Base-by-base conservation (phyloP, 2,329 filamentous ascomycete species). In the Alternaria arbusti region DNA sequence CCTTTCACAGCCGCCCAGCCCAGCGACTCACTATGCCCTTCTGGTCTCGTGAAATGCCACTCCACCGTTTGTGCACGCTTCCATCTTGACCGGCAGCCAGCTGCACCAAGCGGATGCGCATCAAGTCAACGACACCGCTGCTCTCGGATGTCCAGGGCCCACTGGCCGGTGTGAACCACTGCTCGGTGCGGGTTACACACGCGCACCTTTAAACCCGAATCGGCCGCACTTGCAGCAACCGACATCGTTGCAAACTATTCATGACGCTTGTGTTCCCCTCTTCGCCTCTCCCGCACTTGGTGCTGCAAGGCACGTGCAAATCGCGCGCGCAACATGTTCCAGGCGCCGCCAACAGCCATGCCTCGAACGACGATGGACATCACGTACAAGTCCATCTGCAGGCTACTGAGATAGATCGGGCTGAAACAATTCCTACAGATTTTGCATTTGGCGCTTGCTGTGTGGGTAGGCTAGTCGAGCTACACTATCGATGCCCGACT, bases 181-280 rank as follows among this genome's bases (percentile, higher is more conserved):
- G 67, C 69, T 70, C 65, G 66, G 64, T 65, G 65, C 59, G 54
- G 55, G 70, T 76, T 70, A 66, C 72, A 75, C 74, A 66, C 65
- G 40, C 51, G 63, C 66, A 57, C 61, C 67, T 54, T 66, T 70
- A 74, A 59, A 28, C 72, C 72, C 52, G 25, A 76, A 76, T 65
- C 64, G 75, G 74, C 67, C 60, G 67, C 60, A 73, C 72, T 68
- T 76, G 74, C 74, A 76, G 71, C 63, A 66, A 67, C 68, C 70
- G 66, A 70, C 70, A 65, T 70, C 57, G 61, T 60, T 66, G 63
- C 68, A 64, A 60, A 57, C 60, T 68, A 66, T 55, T 67, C 65
- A 70, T 66, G 67, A 70, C 68, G 61, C 56, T 63, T 49, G 54
- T 65, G 47, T 60, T 63, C 62, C 66, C 57, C 62, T 65, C 65